phyloP scores from a whole-genome alignment of 495 filamentous ascomycete species.

The Xylaria bambusicola region DNA sequence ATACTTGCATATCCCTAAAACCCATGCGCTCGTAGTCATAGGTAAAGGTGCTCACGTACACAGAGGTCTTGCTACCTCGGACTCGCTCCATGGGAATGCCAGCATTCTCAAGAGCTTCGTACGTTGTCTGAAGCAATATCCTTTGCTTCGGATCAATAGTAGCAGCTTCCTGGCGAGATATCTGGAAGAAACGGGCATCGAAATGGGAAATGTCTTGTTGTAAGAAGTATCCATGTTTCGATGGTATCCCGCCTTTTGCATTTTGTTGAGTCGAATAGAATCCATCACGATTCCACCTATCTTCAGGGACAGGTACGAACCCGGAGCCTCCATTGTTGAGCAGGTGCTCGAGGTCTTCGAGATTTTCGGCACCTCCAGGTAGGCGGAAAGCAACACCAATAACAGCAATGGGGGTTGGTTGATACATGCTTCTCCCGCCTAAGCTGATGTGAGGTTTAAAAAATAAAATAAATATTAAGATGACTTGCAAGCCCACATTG shows the following conservation, averaged over 20 bases:
- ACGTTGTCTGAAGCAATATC: slow-evolving; percentile 42
- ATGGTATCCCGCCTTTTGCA: slow-evolving; percentile 37
- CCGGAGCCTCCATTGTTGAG: slow-evolving; percentile 33
- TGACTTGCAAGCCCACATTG: not conserved
- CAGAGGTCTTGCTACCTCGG: slow-evolving; percentile 1
- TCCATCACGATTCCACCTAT: slow-evolving; percentile 65
- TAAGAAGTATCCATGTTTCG: slow-evolving; percentile 54
- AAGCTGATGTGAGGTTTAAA: not conserved
- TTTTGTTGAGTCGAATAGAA: slow-evolving; percentile 60
- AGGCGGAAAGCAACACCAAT: slow-evolving; percentile 47
- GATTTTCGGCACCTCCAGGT: slow-evolving; percentile 41
- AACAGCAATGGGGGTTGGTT: slow-evolving; percentile 37
- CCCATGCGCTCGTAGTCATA: slow-evolving; percentile 12
- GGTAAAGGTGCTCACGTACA: slow-evolving; percentile 3
- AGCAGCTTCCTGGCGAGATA: slow-evolving; percentile 48
- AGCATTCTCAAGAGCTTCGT: slow-evolving; percentile 32
- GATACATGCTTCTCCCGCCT: not conserved
- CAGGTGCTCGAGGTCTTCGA: slow-evolving; percentile 46
- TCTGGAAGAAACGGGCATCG: slow-evolving; percentile 51
- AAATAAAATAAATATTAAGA: not conserved
- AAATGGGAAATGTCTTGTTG: slow-evolving; percentile 48
- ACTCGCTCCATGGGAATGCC: slow-evolving; percentile 7
- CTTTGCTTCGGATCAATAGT: slow-evolving; percentile 46
- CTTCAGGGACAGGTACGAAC: slow-evolving; percentile 53
- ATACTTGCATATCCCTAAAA: slow-evolving; percentile 1